These are phyloP conservation scores for Paracamarosporium sp. DNA, from an alignment of 2,329 filamentous ascomycete species.

Conservation along the genomic window DNA sequence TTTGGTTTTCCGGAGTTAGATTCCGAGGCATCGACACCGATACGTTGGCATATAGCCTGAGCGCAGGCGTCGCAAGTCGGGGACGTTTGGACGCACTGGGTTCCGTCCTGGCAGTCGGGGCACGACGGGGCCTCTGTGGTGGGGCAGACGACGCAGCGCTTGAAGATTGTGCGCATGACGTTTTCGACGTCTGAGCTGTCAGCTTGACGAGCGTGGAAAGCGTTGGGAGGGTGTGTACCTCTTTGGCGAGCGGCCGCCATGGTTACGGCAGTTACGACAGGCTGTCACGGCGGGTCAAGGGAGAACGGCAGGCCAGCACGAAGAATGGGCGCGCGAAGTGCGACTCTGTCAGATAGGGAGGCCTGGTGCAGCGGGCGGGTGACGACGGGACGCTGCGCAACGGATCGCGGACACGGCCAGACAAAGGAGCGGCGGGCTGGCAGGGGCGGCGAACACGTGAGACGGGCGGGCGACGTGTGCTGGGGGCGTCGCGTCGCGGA, in stretches of 20 bases:
- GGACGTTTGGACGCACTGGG: constrained; percentile 66
- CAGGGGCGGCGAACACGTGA: neutral
- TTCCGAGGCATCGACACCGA: constrained; percentile 29
- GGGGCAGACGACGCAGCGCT: constrained; percentile 67
- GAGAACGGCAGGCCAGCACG: constrained; percentile 6
- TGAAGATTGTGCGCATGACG: constrained; percentile 56
- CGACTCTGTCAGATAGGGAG: constrained; percentile 6
- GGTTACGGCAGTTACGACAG: constrained; percentile 13
- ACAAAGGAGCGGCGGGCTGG: constrained; percentile 16
- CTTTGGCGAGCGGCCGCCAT: constrained; percentile 23
- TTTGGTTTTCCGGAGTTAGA: constrained; percentile 59
- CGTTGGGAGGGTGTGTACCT: constrained; percentile 15
- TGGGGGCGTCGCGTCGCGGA: constrained; percentile 5
- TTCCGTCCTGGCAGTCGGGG: constrained; percentile 61
- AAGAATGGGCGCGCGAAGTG: constrained; percentile 13
- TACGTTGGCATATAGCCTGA: constrained; percentile 59
- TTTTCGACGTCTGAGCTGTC: constrained; percentile 40
- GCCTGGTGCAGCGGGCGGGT: constrained; percentile 3
- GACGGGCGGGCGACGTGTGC: constrained; percentile 3
- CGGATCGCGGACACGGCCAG: constrained; percentile 1
- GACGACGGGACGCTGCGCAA: constrained; percentile 3
- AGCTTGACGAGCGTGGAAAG: neutral
- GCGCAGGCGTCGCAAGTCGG: constrained; percentile 68
- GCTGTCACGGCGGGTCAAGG: constrained; percentile 8
- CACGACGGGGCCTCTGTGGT: constrained; percentile 58